A percentile compares a stretch with the other conserved stretches of the same genome.
phyloP scores from a whole-genome alignment of 78 protist genomes.

The slime mould (Dictyostelium discoideum) region DNA sequence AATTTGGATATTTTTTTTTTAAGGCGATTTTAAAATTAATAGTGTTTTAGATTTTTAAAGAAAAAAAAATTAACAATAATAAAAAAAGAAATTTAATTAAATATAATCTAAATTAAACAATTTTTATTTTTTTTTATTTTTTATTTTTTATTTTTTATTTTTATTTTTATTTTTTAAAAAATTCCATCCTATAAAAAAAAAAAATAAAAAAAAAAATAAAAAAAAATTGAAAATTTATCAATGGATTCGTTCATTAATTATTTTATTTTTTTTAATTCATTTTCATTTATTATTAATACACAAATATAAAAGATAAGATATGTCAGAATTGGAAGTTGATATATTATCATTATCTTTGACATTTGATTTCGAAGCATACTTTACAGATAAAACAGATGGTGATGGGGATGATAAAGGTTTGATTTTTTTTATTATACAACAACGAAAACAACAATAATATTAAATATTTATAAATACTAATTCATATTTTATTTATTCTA shows the following conservation, averaged over 20 bases:
- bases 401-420: slow-evolving; percentile 47
- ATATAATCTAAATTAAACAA: no score
- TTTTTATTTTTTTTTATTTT: no score
- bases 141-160: no score
- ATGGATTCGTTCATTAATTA: not conserved
- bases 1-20: no score
- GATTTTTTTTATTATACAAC: not conserved
- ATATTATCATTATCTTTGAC: slow-evolving; percentile 44
- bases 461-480: no score
- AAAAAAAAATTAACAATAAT: no score
- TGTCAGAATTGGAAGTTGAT: slow-evolving; percentile 66
- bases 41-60: no score
- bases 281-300: not conserved
- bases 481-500: no score
- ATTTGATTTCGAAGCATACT: slow-evolving; percentile 66
- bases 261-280: not conserved
- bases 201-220: not conserved
- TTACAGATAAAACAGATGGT: slow-evolving; percentile 58
- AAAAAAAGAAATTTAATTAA: not conserved
- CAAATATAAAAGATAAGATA: not conserved
- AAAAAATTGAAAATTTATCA: not conserved
- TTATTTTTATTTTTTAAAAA: no score
- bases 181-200: not conserved
- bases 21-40: no score
- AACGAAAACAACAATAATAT: not conserved